These are phyloP conservation scores for Yarrowia porcina DNA, from an alignment of 805 yeast species.

Conservation along the genomic window DNA sequence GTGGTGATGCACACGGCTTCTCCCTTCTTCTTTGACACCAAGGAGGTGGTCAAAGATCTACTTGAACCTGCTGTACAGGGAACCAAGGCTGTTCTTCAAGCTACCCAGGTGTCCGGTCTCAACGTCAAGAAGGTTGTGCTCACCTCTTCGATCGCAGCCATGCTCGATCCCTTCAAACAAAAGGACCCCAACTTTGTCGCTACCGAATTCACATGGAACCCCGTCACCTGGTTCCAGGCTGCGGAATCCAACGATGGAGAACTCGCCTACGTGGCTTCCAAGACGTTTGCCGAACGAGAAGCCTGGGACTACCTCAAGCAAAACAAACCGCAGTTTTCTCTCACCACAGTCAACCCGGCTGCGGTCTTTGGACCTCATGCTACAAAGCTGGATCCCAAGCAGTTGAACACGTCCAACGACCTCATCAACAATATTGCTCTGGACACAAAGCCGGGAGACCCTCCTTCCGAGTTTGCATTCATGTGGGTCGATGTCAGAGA, in stretches of 20 bases:
- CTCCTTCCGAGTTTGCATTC: slow-evolving; percentile 29
- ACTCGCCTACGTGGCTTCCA: slow-evolving; percentile 42
- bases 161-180: slow-evolving; percentile 33
- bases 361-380: slow-evolving; percentile 37
- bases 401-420: slow-evolving; percentile 40
- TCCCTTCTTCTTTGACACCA: slow-evolving; percentile 38
- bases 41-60: slow-evolving; percentile 43
- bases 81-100: slow-evolving; percentile 44
- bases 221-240: slow-evolving; percentile 36
- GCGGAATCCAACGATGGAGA: background rate
- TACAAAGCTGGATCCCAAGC: slow-evolving; percentile 33
- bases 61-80: slow-evolving; percentile 50
- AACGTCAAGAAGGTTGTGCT: slow-evolving; percentile 43
- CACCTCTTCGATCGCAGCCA: slow-evolving; percentile 55
- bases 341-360: slow-evolving; percentile 37
- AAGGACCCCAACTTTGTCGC: slow-evolving; percentile 31
- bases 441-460: background rate
- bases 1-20: slow-evolving; percentile 44
- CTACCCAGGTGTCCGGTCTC: slow-evolving; percentile 38
- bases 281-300: slow-evolving; percentile 54
- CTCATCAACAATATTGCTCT: background rate
- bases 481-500: slow-evolving; percentile 54
- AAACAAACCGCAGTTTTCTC: slow-evolving; percentile 33
- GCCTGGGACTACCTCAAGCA: slow-evolving; percentile 50
- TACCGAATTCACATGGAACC: slow-evolving; percentile 42